phyloP scores from a whole-genome alignment of 768 basidiomycete species.

The Suillus tomentosus region DNA sequence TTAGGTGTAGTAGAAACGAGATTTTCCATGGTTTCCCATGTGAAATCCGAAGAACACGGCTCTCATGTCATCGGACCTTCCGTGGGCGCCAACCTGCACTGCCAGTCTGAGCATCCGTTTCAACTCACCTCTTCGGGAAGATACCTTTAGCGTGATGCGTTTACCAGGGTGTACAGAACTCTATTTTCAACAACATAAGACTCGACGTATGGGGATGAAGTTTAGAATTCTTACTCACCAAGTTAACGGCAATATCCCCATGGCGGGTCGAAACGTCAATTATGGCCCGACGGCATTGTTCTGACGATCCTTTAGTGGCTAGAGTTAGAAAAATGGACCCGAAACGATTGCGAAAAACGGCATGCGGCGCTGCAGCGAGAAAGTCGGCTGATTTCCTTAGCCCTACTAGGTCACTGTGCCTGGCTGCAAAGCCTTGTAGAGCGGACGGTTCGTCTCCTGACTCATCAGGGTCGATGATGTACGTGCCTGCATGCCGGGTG shows the following conservation, averaged over 20 bases:
- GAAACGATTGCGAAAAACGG: slow-evolving; percentile 44
- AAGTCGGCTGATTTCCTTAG: slow-evolving; percentile 23
- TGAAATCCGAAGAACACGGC: slow-evolving; percentile 7
- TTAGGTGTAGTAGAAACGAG: slow-evolving; percentile 1
- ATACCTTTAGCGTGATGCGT: slow-evolving; percentile 11
- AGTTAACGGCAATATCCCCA: slow-evolving; percentile 35
- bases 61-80: not conserved
- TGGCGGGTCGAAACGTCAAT: slow-evolving; percentile 39
- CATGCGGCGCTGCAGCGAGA: slow-evolving; percentile 21
- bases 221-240: slow-evolving; percentile 12
- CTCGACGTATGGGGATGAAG: slow-evolving; percentile 3
- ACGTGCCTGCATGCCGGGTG: slow-evolving; percentile 36
- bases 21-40: not conserved
- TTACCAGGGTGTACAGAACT: slow-evolving; percentile 7
- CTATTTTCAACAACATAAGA: slow-evolving; percentile 15
- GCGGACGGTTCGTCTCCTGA: slow-evolving; percentile 27
- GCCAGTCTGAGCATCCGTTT: not conserved
- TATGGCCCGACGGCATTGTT: slow-evolving; percentile 33
- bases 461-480: slow-evolving; percentile 41
- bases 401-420: slow-evolving; percentile 25
- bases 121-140: slow-evolving; percentile 10
- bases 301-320: slow-evolving; percentile 39
- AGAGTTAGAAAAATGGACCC: slow-evolving; percentile 41
- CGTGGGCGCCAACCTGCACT: not conserved
- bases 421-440: slow-evolving; percentile 4